phyloP scores from a whole-genome alignment of 441 rosid species.

The Arabidopsis hybrid region DNA sequence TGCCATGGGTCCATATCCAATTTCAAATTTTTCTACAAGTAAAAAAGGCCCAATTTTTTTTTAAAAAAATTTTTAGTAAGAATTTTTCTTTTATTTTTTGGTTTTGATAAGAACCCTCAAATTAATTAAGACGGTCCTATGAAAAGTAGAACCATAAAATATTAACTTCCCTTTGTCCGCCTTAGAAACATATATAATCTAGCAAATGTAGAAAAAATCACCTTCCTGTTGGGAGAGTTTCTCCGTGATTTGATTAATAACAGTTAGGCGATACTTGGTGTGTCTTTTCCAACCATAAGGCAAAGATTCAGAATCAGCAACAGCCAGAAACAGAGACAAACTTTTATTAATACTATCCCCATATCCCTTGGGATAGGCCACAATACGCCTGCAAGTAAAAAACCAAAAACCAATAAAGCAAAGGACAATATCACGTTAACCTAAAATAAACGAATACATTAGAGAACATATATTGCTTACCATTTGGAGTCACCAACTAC shows the following conservation, averaged over 20 bases:
- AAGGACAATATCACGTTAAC: neutral
- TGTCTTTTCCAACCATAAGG: conserved; percentile 27
- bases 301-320: conserved; percentile 1
- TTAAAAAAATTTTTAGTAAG: too few relatives aligned
- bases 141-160: too few relatives aligned
- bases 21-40: too few relatives aligned
- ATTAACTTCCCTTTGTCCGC: too few relatives aligned
- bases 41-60: too few relatives aligned
- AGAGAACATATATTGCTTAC: neutral
- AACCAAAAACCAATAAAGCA: too few relatives aligned
- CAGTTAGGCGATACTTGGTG: neutral
- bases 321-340: neutral
- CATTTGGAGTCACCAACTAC: conserved; percentile 5
- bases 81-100: too few relatives aligned
- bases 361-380: neutral
- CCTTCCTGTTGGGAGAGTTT: neutral
- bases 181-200: too few relatives aligned
- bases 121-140: too few relatives aligned
- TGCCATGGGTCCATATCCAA: too few relatives aligned
- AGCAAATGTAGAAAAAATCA: neutral
- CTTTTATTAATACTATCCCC: neutral
- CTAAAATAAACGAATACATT: neutral
- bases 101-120: too few relatives aligned
- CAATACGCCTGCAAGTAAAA: neutral
- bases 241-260: conserved; percentile 17